A percentile compares a stretch with the other conserved stretches of the same genome.
Evolutionary conservation across 2,329 filamentous ascomycete genomes (phyloP).

Genomic region (Aureobasidium lini): DNA sequence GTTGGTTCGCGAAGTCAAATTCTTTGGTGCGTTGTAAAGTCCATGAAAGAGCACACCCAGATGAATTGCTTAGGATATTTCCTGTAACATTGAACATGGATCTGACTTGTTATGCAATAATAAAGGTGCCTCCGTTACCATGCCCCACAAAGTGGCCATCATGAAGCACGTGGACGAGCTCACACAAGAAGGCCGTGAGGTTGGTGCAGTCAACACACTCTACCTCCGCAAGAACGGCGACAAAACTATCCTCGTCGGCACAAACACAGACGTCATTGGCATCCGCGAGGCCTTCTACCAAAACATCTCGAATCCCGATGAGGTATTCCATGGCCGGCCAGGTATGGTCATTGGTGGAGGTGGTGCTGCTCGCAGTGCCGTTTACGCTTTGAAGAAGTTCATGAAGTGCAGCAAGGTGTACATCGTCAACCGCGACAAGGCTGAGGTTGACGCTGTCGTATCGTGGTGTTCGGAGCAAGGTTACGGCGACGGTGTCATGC

Average conservation of each 20-base stretch:
- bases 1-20: slow-evolving; percentile 50
- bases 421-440: slow-evolving; percentile 64
- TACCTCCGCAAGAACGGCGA: slow-evolving; percentile 52
- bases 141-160: slow-evolving; percentile 77
- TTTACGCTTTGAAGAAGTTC: slow-evolving; percentile 55
- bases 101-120: not conserved
- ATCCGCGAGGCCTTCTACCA: slow-evolving; percentile 62
- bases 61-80: not conserved
- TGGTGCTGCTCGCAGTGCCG: slow-evolving; percentile 67
- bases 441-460: slow-evolving; percentile 61
- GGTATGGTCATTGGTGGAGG: slow-evolving; percentile 71
- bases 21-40: slow-evolving; percentile 46
- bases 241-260: slow-evolving; percentile 54
- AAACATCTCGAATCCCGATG: slow-evolving; percentile 36
- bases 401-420: slow-evolving; percentile 63
- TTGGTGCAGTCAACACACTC: slow-evolving; percentile 75
- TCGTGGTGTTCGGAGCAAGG: slow-evolving; percentile 53
- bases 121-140: slow-evolving; percentile 60
- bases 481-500: slow-evolving; percentile 53
- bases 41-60: not conserved
- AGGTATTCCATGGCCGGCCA: slow-evolving; percentile 49
- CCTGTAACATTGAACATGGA: not conserved
- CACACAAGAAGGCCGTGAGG: slow-evolving; percentile 62
- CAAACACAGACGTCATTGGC: slow-evolving; percentile 75
- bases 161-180: slow-evolving; percentile 65